phyloP scores from a whole-genome alignment of 1,284 basidiomycete genomes.

The Fomitopsis schrenkii region DNA sequence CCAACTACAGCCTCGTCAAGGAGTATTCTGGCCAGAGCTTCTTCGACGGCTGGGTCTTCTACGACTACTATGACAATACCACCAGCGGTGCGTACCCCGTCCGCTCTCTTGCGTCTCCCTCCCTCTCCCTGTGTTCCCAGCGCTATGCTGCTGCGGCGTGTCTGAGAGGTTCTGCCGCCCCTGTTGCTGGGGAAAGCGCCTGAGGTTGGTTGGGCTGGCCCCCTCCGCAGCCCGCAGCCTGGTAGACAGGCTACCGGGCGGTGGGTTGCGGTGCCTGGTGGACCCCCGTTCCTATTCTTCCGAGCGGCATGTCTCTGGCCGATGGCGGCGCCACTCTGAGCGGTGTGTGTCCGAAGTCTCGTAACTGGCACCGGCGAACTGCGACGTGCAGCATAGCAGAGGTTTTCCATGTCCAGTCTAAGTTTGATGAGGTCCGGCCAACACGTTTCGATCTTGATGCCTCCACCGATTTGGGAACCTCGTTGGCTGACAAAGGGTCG shows the following conservation, averaged over 20 bases:
- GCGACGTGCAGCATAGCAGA: background rate
- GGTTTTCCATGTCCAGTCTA: background rate
- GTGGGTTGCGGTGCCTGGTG: background rate
- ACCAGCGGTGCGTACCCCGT: conserved; percentile 29
- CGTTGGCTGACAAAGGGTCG: background rate
- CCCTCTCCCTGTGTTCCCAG: no score
- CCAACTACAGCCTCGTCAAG: conserved; percentile 3
- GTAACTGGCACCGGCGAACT: no score
- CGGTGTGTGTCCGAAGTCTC: no score
- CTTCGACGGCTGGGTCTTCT: conserved; percentile 54
- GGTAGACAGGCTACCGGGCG: no score
- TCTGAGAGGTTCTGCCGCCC: background rate
- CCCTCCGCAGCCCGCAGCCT: no score
- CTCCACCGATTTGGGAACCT: background rate
- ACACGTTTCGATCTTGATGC: no score
- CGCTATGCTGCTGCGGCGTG: no score
- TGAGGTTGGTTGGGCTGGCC: background rate
- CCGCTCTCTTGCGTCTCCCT: background rate
- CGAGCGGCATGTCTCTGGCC: no score
- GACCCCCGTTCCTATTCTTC: background rate
- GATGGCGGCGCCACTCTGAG: no score
- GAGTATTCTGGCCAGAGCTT: conserved; percentile 42
- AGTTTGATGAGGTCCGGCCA: no score
- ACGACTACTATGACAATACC: conserved; percentile 48
- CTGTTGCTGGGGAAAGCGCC: background rate